Evolutionary conservation across 371 early-diverging fungal species (phyloP).

Genomic region (Lichtheimia corymbifera): DNA sequence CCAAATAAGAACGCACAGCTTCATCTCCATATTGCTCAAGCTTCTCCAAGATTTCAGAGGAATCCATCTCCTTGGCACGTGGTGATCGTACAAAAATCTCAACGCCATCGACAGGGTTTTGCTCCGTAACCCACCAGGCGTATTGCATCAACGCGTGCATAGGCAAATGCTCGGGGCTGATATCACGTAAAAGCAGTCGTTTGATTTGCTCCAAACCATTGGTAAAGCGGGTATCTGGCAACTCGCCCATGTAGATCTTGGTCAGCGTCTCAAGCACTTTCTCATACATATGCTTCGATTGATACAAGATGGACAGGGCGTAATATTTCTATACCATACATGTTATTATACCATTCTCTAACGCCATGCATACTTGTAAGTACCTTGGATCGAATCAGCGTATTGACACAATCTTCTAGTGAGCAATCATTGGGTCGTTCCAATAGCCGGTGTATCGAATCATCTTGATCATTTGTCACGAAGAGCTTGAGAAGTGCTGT

Average conservation of each 20-base stretch:
- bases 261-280: conserved; percentile 70
- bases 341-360: too few species aligned
- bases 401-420: conserved; percentile 52
- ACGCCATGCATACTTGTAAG: background rate
- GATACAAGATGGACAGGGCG: conserved; percentile 66
- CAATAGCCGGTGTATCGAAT: conserved; percentile 47
- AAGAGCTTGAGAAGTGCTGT: conserved; percentile 67
- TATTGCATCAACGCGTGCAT: conserved; percentile 52
- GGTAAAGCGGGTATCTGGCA: conserved; percentile 57
- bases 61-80: conserved; percentile 55
- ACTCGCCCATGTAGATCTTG: conserved; percentile 50
- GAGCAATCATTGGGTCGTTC: conserved; percentile 54
- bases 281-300: conserved; percentile 49
- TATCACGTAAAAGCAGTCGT: conserved; percentile 36
- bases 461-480: conserved; percentile 46
- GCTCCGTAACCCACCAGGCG: conserved; percentile 61
- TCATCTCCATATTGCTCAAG: conserved; percentile 44
- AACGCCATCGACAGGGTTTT: conserved; percentile 49
- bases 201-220: conserved; percentile 53
- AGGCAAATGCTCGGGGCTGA: conserved; percentile 31
- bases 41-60: conserved; percentile 47
- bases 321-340: conserved; percentile 50
- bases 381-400: conserved; percentile 47
- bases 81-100: conserved; percentile 53
- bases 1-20: conserved; percentile 52